Evolutionary conservation across 2,329 filamentous ascomycete species (phyloP).

Genomic region (Didymella sp.): DNA sequence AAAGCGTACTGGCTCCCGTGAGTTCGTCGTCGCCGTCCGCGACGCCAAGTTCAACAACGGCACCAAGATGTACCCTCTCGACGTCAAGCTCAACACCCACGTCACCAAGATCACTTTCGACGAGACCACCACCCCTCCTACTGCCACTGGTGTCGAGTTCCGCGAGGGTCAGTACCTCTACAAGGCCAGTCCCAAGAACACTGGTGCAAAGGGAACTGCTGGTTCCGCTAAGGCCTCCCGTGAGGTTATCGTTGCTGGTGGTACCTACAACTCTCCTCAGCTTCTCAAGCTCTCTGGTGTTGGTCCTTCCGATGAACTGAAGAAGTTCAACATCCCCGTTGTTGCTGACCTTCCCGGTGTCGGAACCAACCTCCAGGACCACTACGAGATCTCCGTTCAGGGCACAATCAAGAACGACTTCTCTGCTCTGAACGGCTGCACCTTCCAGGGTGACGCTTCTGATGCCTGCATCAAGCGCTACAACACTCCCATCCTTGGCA

Average conservation of each 20-base stretch:
- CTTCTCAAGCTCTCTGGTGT: constrained; percentile 69
- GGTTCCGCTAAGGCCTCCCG: constrained; percentile 45
- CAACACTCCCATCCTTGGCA: constrained; percentile 50
- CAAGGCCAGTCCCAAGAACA: constrained; percentile 50
- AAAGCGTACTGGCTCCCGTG: constrained; percentile 62
- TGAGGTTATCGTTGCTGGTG: constrained; percentile 49
- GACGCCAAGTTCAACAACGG: constrained; percentile 59
- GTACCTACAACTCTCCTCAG: constrained; percentile 69
- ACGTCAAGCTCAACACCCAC: constrained; percentile 66
- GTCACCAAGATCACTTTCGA: constrained; percentile 72
- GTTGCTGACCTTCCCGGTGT: constrained; percentile 67
- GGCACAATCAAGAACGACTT: constrained; percentile 53
- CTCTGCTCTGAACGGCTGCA: constrained; percentile 51
- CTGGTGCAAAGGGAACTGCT: constrained; percentile 44
- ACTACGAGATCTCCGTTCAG: constrained; percentile 60
- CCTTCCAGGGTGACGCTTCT: constrained; percentile 47
- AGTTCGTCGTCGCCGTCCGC: constrained; percentile 62
- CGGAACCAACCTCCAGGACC: constrained; percentile 70
- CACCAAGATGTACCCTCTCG: constrained; percentile 62
- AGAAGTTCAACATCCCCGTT: constrained; percentile 61
- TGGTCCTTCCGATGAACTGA: constrained; percentile 62
- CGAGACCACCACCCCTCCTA: constrained; percentile 65
- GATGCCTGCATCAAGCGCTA: constrained; percentile 58
- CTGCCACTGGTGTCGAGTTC: constrained; percentile 54
- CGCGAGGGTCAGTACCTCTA: constrained; percentile 53